A percentile compares a stretch with the other conserved stretches of the same genome.
These are phyloP conservation scores for Agaricus blazei DNA, from an alignment of 768 basidiomycete genomes.

Conservation along the genomic window DNA sequence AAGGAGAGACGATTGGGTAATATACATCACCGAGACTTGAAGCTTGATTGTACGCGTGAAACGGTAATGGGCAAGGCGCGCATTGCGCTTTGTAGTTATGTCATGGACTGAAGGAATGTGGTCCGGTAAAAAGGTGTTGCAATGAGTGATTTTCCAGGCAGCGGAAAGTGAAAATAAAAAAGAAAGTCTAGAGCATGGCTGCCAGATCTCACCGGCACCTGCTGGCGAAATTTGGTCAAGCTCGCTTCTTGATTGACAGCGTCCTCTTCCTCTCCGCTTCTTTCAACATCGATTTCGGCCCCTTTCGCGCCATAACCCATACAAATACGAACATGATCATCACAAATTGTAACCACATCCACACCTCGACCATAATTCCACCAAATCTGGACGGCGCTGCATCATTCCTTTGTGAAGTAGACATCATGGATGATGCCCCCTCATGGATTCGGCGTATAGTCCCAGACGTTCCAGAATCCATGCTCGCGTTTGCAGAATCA, in stretches of 20 bases:
- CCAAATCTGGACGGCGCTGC: conserved; percentile 22
- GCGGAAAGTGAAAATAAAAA: not conserved
- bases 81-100: too few species aligned
- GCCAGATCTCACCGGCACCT: not conserved
- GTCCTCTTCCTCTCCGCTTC: conserved; percentile 29
- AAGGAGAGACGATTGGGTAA: not conserved
- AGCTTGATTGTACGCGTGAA: too few species aligned
- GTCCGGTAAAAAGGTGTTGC: not conserved
- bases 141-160: too few species aligned
- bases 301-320: conserved; percentile 74
- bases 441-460: conserved; percentile 9
- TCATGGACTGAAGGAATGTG: not conserved
- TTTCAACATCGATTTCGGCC: conserved; percentile 63
- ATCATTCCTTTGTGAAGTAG: conserved; percentile 9
- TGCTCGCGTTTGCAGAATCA: not conserved
- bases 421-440: not conserved
- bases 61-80: too few species aligned
- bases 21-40: not conserved
- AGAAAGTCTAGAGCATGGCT: not conserved
- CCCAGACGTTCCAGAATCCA: not conserved
- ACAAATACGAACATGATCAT: conserved; percentile 74
- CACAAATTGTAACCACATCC: conserved; percentile 81
- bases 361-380: conserved; percentile 60
- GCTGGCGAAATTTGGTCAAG: not conserved
- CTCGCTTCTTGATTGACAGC: conserved; percentile 8